phyloP scores from a whole-genome alignment of 2,329 filamentous ascomycete genomes.

The Epichloe gansuensis region DNA sequence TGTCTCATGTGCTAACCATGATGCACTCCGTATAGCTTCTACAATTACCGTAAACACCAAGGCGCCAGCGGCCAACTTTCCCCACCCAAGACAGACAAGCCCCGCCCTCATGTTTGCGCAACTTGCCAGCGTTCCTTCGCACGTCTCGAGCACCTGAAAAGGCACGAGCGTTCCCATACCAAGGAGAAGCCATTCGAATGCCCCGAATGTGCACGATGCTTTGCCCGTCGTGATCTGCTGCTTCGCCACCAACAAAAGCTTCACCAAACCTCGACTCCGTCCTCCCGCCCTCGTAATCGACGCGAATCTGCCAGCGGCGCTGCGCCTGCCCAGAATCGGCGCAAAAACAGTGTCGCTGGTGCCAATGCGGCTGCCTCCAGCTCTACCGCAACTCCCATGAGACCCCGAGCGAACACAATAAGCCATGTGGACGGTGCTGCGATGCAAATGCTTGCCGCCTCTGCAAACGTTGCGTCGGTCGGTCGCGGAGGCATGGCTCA shows the following conservation, averaged over 20 bases:
- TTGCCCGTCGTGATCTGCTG: slow-evolving; percentile 83
- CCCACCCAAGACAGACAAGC: slow-evolving; percentile 95
- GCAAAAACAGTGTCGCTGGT: slow-evolving; percentile 82
- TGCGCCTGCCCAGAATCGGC: slow-evolving; percentile 53
- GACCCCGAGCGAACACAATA: slow-evolving; percentile 90
- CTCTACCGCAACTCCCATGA: slow-evolving; percentile 47
- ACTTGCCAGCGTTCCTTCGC: slow-evolving; percentile 91
- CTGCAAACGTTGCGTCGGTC: slow-evolving; percentile 39
- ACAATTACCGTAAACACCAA: slow-evolving; percentile 41
- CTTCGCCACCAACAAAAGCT: slow-evolving; percentile 97
- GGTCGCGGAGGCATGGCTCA: slow-evolving; percentile 37
- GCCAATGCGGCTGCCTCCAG: slow-evolving; percentile 30
- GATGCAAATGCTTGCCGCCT: slow-evolving; percentile 57
- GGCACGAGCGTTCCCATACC: slow-evolving; percentile 94
- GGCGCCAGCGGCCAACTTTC: slow-evolving; percentile 38
- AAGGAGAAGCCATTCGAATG: slow-evolving; percentile 99
- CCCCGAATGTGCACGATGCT: slow-evolving; percentile 86
- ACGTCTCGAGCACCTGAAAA: slow-evolving; percentile 88
- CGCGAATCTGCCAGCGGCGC: slow-evolving; percentile 78
- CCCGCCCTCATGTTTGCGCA: slow-evolving; percentile 82
- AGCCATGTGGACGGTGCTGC: slow-evolving; percentile 75
- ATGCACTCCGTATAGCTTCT: slow-evolving; percentile 23
- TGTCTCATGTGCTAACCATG: slow-evolving; percentile 18
- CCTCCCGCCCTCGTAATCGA: slow-evolving; percentile 73
- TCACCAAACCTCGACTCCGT: slow-evolving; percentile 82